Conservation (phyloP, 768 basidiomycete genomes). For the Paxillus ammoniavirescens region DNA sequence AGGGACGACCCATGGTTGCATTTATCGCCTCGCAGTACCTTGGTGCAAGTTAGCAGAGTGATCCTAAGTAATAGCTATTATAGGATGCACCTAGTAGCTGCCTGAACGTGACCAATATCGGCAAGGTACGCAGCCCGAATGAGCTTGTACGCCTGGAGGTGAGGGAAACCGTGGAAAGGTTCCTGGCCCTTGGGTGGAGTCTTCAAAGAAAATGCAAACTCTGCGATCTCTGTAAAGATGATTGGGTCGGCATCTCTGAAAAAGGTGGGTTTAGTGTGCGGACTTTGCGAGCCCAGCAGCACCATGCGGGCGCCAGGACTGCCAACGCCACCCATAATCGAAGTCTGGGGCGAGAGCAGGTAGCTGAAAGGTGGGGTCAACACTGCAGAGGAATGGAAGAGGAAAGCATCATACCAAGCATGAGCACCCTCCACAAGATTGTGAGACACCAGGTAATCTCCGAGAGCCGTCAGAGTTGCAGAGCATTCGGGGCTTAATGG, state of each 20-base stretch:
- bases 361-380: slow-evolving; percentile 50
- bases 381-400: background rate
- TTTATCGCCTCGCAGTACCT: slow-evolving; percentile 95
- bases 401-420: slow-evolving; percentile 64
- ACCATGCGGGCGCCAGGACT: slow-evolving; percentile 64
- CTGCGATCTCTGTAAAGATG: slow-evolving; percentile 85
- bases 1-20: slow-evolving; percentile 55
- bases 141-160: slow-evolving; percentile 86
- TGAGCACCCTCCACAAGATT: slow-evolving; percentile 86
- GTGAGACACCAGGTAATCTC: slow-evolving; percentile 73
- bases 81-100: slow-evolving; percentile 66
- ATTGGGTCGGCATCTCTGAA: slow-evolving; percentile 70
- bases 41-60: slow-evolving; percentile 2
- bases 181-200: slow-evolving; percentile 82
- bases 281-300: slow-evolving; percentile 70
- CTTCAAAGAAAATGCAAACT: slow-evolving; percentile 85
- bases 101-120: slow-evolving; percentile 76
- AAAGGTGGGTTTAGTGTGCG: slow-evolving; percentile 48
- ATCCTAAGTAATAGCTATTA: background rate
- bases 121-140: slow-evolving; percentile 73
- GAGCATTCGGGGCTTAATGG: slow-evolving; percentile 67
- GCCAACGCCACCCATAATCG: slow-evolving; percentile 70
- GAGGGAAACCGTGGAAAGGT: slow-evolving; percentile 73
- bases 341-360: slow-evolving; percentile 80
- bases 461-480: slow-evolving; percentile 76